A percentile compares a stretch with the other conserved stretches of the same genome.
Conservation (phyloP, 2,329 filamentous ascomycete species). For the Pezicula carpinea region DNA sequence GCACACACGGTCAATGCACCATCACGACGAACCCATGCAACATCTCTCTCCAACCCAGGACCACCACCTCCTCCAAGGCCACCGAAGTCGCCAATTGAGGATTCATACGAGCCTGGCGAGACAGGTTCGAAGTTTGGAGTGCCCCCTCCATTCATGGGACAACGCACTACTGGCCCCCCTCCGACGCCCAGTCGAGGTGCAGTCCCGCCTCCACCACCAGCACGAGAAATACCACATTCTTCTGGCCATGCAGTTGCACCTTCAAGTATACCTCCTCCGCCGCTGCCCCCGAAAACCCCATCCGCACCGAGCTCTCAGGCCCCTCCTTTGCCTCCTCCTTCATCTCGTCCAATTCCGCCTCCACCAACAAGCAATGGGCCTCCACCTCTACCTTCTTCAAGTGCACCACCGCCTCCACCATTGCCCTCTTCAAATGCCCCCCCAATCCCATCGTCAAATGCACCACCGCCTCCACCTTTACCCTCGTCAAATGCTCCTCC, state of each 20-base stretch:
- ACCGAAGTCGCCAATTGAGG: constrained; percentile 67
- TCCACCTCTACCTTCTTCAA: constrained; percentile 19
- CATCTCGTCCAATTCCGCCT: constrained; percentile 47
- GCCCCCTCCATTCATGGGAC: constrained; percentile 72
- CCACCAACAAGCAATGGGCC: constrained; percentile 37
- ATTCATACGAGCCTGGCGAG: constrained; percentile 46
- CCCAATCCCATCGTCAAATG: constrained; percentile 27
- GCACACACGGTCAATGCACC: constrained; percentile 50
- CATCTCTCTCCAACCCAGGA: constrained; percentile 48
- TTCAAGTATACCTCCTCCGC: constrained; percentile 27
- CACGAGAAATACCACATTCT: constrained; percentile 43
- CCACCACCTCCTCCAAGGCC: constrained; percentile 66
- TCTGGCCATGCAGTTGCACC: constrained; percentile 35
- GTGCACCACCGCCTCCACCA: constrained; percentile 28
- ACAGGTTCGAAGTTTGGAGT: constrained; percentile 61
- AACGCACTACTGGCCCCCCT: constrained; percentile 62
- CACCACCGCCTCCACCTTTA: constrained; percentile 33
- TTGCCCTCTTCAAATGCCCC: constrained; percentile 33
- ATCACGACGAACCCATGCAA: constrained; percentile 39
- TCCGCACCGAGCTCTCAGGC: constrained; percentile 37
- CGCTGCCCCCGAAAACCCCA: constrained; percentile 39
- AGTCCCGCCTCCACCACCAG: constrained; percentile 65
- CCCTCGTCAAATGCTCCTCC: constrained; percentile 28
- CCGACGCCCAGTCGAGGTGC: constrained; percentile 68
- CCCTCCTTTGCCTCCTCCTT: constrained; percentile 47